Evolutionary conservation across 345 rosid species (phyloP).

Genomic region (Murraya paniculata): DNA sequence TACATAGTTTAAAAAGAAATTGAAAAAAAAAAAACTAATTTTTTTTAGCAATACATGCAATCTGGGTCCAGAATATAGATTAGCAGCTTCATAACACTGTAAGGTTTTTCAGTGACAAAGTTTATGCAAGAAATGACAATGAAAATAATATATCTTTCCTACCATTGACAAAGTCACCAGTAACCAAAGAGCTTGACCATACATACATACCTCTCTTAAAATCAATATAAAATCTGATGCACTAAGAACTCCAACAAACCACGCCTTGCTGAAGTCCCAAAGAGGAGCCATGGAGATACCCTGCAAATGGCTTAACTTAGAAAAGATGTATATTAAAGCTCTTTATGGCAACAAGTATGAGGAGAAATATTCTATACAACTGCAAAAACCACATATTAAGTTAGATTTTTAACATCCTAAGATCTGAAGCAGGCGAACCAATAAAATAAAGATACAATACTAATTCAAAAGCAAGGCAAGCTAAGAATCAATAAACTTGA

Average conservation of each 20-base stretch:
- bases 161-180: conserved; percentile 4
- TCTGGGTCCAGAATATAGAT: background rate
- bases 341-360: conserved; percentile 21
- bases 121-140: background rate
- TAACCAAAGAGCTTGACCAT: background rate
- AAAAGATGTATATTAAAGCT: conserved; percentile 25
- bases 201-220: conserved; percentile 57
- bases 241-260: conserved; percentile 70
- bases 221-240: conserved; percentile 68
- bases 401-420: background rate
- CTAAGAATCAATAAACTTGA: background rate
- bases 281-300: conserved; percentile 71
- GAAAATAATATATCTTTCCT: background rate
- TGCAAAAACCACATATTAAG: background rate
- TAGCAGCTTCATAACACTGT: background rate
- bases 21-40: background rate
- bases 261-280: conserved; percentile 64
- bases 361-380: conserved; percentile 9
- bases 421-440: background rate
- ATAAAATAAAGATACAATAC: background rate
- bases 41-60: background rate
- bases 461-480: background rate
- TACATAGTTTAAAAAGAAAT: background rate
- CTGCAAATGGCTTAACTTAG: conserved; percentile 42
- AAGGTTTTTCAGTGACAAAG: background rate